phyloP scores from a whole-genome alignment of 225 moss, liverwort and hornwort genomes.

The Physcomitrellopsis africana region DNA sequence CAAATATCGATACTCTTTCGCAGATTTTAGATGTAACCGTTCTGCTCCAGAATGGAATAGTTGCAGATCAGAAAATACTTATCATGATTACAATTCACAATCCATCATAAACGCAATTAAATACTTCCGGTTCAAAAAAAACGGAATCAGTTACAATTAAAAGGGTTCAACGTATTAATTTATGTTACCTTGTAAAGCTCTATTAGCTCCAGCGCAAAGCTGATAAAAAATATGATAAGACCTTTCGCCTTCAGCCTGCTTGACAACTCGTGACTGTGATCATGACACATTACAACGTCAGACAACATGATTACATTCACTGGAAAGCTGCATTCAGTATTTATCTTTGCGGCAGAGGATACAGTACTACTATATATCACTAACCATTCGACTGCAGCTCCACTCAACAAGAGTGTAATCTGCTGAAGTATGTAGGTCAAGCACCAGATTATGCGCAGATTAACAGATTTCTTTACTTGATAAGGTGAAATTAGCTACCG shows the following conservation, averaged over 20 bases:
- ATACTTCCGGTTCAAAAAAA: not conserved
- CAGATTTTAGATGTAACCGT: conserved; percentile 62
- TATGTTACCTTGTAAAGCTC: conserved; percentile 59
- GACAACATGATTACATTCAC: not conserved
- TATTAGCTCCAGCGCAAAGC: conserved; percentile 83
- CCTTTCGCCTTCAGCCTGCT: conserved; percentile 78
- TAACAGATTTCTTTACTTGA: not conserved
- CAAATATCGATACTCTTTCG: conserved; percentile 70
- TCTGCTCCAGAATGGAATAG: conserved; percentile 45
- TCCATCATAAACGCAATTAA: not conserved
- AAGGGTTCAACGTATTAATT: not conserved
- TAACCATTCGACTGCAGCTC: not conserved
- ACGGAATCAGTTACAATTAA: not conserved
- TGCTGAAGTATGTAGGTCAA: not conserved
- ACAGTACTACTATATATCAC: not conserved
- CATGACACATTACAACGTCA: conserved; percentile 10
- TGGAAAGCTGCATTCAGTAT: not conserved
- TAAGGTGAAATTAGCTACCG: not conserved
- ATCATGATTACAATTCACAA: not conserved
- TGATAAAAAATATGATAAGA: conserved; percentile 92
- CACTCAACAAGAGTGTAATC: too few species aligned
- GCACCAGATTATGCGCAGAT: conserved; percentile 9
- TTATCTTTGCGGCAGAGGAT: not conserved
- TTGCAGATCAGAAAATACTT: not conserved
- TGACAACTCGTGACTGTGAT: conserved; percentile 83